phyloP scores from a whole-genome alignment of 306 rosid genomes.

The Trifolium pratense region DNA sequence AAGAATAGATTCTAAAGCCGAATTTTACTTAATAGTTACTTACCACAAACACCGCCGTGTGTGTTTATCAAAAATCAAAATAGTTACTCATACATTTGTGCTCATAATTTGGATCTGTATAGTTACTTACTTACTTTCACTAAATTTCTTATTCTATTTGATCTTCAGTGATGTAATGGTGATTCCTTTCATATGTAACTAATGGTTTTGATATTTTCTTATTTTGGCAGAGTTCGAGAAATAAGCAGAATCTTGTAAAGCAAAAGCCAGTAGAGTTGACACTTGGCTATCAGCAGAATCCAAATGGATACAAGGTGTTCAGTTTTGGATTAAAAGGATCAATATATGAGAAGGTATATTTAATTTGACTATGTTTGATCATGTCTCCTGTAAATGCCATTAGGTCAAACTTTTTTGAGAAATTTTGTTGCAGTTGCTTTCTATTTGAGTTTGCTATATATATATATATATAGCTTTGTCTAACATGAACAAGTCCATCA shows the following conservation, averaged over 20 bases:
- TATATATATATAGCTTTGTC: too few species aligned
- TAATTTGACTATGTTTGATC: conserved; percentile 29
- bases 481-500: too few species aligned
- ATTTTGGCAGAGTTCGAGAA: conserved; percentile 50
- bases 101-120: conserved; percentile 23
- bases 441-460: conserved; percentile 4
- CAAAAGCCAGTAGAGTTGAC: conserved; percentile 38
- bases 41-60: not conserved
- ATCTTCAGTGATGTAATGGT: too few species aligned
- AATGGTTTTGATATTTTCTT: conserved; percentile 14
- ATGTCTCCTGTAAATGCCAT: conserved; percentile 16
- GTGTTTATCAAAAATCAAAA: conserved; percentile 8
- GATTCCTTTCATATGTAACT: conserved; percentile 17
- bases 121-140: not conserved
- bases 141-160: not conserved
- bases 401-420: conserved; percentile 9
- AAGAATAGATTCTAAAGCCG: not conserved
- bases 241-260: conserved; percentile 42
- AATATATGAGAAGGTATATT: conserved; percentile 49
- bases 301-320: conserved; percentile 40
- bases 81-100: too few species aligned
- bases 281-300: conserved; percentile 46
- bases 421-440: conserved; percentile 9
- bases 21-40: not conserved
- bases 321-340: conserved; percentile 46